phyloP scores from a whole-genome alignment of 2,329 filamentous ascomycete genomes.

The Fusarium sp. region DNA sequence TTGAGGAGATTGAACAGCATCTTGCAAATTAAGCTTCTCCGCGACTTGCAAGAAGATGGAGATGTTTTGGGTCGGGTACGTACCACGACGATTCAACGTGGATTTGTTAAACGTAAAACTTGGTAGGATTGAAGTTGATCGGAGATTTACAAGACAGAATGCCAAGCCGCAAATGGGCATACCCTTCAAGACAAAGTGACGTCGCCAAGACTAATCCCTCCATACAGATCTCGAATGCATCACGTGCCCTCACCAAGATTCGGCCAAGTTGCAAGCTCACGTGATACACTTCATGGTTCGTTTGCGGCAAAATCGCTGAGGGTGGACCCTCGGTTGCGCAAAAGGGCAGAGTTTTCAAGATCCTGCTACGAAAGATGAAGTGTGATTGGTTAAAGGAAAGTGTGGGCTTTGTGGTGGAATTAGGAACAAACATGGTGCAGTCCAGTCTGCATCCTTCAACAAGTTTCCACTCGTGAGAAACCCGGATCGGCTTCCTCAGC shows the following conservation, averaged over 20 bases:
- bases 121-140: slow-evolving; percentile 2
- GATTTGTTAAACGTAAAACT: neutral
- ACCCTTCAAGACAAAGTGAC: slow-evolving; percentile 7
- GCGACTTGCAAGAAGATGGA: neutral
- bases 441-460: slow-evolving; percentile 5
- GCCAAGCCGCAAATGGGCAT: slow-evolving; percentile 11
- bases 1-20: slow-evolving; percentile 13
- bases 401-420: slow-evolving; percentile 6
- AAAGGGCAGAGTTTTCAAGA: slow-evolving; percentile 32
- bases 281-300: slow-evolving; percentile 29
- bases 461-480: slow-evolving; percentile 11
- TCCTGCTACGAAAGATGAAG: slow-evolving; percentile 5
- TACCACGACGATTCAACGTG: neutral
- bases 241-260: slow-evolving; percentile 15
- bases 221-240: neutral
- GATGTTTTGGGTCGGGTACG: neutral
- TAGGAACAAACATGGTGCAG: slow-evolving; percentile 17
- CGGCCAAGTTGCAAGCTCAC: neutral
- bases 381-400: slow-evolving; percentile 27
- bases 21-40: slow-evolving; percentile 34
- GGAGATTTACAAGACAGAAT: slow-evolving; percentile 11
- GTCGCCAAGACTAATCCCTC: slow-evolving; percentile 8
- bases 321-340: slow-evolving; percentile 16
- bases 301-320: slow-evolving; percentile 15
- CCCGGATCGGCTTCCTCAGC: slow-evolving; percentile 18